phyloP scores from a whole-genome alignment of 163 green algal genomes.

The Coccomyxa subellipsoidea region DNA sequence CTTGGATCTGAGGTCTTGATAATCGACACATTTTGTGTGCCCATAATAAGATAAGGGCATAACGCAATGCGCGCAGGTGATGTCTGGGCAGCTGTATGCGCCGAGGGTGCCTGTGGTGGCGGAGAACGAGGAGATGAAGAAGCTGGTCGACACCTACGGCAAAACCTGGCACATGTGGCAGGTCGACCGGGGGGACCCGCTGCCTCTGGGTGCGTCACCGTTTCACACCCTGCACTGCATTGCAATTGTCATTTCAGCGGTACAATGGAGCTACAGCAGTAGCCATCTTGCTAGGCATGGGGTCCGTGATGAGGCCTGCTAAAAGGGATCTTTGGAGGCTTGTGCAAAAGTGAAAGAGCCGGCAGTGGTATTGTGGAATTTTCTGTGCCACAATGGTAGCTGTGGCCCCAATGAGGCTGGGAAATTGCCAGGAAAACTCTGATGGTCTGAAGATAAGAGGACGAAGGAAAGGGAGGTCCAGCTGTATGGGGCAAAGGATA shows the following conservation, averaged over 20 bases:
- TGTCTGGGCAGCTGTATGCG: constrained; percentile 37
- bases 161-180: constrained; percentile 17
- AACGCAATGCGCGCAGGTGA: constrained; percentile 49
- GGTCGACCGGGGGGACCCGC: constrained; percentile 60
- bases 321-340: no score
- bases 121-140: constrained; percentile 58
- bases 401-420: no score
- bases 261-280: not conserved
- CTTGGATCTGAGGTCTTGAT: no score
- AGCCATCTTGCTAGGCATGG: no score
- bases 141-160: constrained; percentile 49
- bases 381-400: no score
- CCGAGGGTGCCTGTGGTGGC: constrained; percentile 47
- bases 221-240: not conserved
- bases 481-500: no score
- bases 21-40: no score
- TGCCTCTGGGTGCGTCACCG: constrained; percentile 50
- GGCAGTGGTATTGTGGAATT: not conserved
- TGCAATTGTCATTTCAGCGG: not conserved
- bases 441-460: no score
- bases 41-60: no score
- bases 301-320: no score
- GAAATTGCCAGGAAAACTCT: no score
- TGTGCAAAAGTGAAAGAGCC: not conserved
- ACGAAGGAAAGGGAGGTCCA: no score